Base-by-base conservation (phyloP, 495 filamentous ascomycete species). In the Penicillium turbatum region DNA sequence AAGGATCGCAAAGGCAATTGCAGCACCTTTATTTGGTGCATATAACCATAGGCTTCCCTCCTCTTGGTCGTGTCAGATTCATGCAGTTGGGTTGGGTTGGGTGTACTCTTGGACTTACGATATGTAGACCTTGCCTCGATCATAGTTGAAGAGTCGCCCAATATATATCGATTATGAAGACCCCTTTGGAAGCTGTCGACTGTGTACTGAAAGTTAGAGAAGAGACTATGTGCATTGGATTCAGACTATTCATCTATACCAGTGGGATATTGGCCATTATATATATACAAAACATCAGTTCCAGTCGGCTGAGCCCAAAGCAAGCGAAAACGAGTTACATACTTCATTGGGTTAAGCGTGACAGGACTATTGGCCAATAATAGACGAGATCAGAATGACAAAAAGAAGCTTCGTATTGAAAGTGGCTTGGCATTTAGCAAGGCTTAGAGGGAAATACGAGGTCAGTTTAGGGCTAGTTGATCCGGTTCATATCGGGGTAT, bases 11-110 rank as follows among this genome's bases (percentile, higher is more conserved):
- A 87, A 89, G 48, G 83, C 80, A 29, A 89, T 76, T 0, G 86
- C 81, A 2, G 85, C 85, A 3, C 76, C 85, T 67, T 88, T 86
- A 61, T 87, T 89, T 0, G 87, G 87, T 15, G 83, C 85, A 69
- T 89, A 90, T 64, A 82, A 83, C 79, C 81, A 90, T 36, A 82
- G 62, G 59, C 82, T 87, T 15, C 67, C 69, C 16, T 70, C 62
- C 48, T 74, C 73, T 76, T 24, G 21, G 11, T 17, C n/a, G 38
- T 9, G 38, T 68, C 39, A 66, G 56, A 41, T 24, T 24, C 4
- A 2, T 24, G 35, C 57, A 51, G 0, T 61, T 34, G 36, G 3
- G 13, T 19, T 29, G 21, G n/a, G 12, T 19, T 13, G 32, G 5
- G 39, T 16, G 12, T 7, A 19, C 11, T 19, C 0, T 24, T 19